Base-by-base conservation (phyloP, 139 green algal genomes). In the Spirogloea muscicola region DNA sequence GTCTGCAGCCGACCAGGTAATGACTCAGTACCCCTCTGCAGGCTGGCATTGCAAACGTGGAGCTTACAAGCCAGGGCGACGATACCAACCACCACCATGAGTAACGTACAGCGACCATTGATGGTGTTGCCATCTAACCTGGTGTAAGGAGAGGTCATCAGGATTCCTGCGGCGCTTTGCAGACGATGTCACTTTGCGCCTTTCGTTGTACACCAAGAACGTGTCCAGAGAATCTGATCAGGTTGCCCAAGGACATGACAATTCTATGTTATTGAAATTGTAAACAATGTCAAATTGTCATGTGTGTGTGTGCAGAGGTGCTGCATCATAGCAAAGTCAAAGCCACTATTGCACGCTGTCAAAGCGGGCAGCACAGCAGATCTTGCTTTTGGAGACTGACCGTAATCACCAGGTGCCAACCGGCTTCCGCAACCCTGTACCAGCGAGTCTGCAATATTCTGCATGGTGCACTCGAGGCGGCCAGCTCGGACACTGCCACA, bases 391-490 rank as follows among this genome's bases (percentile, higher is more conserved):
- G 46, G 21, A 21, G 46, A 21, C 46, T 55, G 21, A 21, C 46
- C 21, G 46, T 31, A 55, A 21, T 21, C 21, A 21, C 21, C 21
- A 21, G 21, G 46, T 55, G 46, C 21, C 21, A 21, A 59, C 61
- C 29, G 18, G 61, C 66, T 21, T 49, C 13, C 5, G 77, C 6
- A 85, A 10, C 31, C 44, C 29, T 76, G 21, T 44, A 41, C 41
- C 37, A 87, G 61, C 29, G n/a, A 69, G 62, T 88, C 84, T 3
- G 84, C 84, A 18, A 88, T 65, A 58, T 86, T 87, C 81, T 94
- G 90, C 94, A 99, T 99, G 31, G 94, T 97, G 87, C 90, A 97
- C 83, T 99, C 94, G 82, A 99, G 90, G 66, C 94, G 88, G 0
- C 93, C 94, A 0, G 85, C 93, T 27, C 49, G 59, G 10, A 78